Base-by-base conservation (phyloP, 2,329 filamentous ascomycete genomes). In the Fusarium dimerum region DNA sequence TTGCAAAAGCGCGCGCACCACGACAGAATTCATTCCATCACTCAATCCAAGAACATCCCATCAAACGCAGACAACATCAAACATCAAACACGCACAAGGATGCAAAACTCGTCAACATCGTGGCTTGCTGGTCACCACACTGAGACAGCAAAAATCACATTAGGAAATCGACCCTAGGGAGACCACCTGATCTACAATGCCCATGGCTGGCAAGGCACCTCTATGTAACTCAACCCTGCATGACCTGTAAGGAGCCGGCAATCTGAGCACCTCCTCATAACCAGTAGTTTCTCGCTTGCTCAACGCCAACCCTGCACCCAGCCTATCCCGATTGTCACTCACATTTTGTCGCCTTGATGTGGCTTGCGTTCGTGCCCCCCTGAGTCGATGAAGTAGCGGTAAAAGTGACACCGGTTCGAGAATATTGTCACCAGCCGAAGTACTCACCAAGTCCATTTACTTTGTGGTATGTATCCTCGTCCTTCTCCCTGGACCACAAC, bases 251-350 rank as follows among this genome's bases (percentile, higher is more conserved):
- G 52, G 55, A 55, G 20, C 54, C 49, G 56, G 47, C 54, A 65
- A 59, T 63, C 56, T 64, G 54, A 57, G 13, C 32, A 36, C 32
- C 11, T 9, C 13, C 32, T 54, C 60, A 50, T 52, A 50, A 41
- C 50, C 56, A 64, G 56, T 59, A 52, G 48, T 66, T 63, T 51
- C 54, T 66, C 60, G 63, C 63, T 66, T 65, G 58, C 55, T 52
- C 51, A 45, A 57, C 52, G 49, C 45, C 47, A 52, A 36, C 47
- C 51, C 60, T 53, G 56, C 51, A 50, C 50, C 39, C 32, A 48
- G 51, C 52, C 45, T 57, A 15, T 32, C 44, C 52, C 43, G 47
- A 48, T 49, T 36, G 38, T 57, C 44, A 51, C 41, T 43, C 30
- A 34, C 47, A 40, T 39, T 45, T 48, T 50, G 34, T 32, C 44